Conservation (phyloP, 164 flowering plant species). For the Tetracentron sinense region DNA sequence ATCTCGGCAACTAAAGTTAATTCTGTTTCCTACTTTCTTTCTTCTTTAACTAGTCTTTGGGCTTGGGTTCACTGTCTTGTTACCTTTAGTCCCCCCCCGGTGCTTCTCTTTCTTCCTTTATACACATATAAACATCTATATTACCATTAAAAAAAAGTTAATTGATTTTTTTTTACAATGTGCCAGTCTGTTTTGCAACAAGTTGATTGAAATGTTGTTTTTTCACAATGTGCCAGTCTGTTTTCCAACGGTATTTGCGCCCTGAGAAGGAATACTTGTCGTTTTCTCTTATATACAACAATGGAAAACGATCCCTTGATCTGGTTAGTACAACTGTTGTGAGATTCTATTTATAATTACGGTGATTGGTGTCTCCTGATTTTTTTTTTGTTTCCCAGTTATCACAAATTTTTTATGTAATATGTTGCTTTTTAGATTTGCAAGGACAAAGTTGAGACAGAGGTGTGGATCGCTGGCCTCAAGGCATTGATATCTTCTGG, state of each 20-base stretch:
- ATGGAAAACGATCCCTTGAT: slow-evolving; percentile 93
- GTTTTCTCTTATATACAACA: slow-evolving; percentile 83
- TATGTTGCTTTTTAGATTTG: slow-evolving; percentile 57
- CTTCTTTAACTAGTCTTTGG: too few species aligned
- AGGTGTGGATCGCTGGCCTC: slow-evolving; percentile 93
- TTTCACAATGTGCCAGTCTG: too few species aligned
- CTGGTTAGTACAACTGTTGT: slow-evolving; percentile 47
- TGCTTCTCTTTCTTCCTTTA: too few species aligned
- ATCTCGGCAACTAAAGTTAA: not conserved
- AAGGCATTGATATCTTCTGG: slow-evolving; percentile 70
- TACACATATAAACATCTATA: too few species aligned
- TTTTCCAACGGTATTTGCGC: slow-evolving; percentile 72
- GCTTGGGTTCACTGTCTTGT: too few species aligned
- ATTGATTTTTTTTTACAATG: too few species aligned
- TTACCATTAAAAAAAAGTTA: too few species aligned
- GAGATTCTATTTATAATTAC: slow-evolving; percentile 1
- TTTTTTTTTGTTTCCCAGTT: not conserved
- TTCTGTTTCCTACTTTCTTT: too few species aligned
- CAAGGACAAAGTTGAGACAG: slow-evolving; percentile 95
- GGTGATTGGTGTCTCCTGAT: slow-evolving; percentile 4
- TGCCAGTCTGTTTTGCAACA: too few species aligned
- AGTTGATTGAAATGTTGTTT: too few species aligned
- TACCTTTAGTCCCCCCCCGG: too few species aligned
- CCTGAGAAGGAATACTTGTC: slow-evolving; percentile 97
- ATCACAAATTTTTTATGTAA: not conserved